phyloP scores from a whole-genome alignment of 2,329 filamentous ascomycete species.

The Phialemoniopsis sp. region DNA sequence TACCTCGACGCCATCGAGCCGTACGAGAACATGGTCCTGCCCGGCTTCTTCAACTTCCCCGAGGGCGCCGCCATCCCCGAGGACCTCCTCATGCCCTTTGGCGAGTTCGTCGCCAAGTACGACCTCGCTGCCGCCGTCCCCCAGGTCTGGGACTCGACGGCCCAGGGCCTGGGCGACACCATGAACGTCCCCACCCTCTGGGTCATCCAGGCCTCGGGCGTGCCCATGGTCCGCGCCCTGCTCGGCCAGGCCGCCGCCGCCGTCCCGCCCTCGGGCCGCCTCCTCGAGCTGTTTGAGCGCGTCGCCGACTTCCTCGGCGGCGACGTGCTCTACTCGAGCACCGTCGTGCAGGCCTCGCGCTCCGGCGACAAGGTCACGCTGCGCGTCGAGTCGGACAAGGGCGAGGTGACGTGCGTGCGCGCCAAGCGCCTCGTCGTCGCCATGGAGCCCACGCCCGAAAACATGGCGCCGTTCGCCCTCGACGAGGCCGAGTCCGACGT shows the following conservation, averaged over 20 bases:
- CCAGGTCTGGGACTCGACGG: conserved; percentile 11
- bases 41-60: conserved; percentile 5
- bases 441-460: conserved; percentile 25
- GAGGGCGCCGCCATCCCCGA: conserved; percentile 26
- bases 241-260: conserved; percentile 11
- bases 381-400: background rate
- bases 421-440: conserved; percentile 29
- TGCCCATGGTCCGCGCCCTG: conserved; percentile 15
- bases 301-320: conserved; percentile 9
- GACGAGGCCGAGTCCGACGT: conserved; percentile 20
- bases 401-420: conserved; percentile 2
- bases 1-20: conserved; percentile 10
- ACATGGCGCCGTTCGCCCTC: conserved; percentile 24
- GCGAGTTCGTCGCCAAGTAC: conserved; percentile 36
- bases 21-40: conserved; percentile 30
- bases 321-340: conserved; percentile 16
- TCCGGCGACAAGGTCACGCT: conserved; percentile 4
- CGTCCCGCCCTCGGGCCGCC: conserved; percentile 12
- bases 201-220: conserved; percentile 8
- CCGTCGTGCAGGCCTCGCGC: conserved; percentile 8
- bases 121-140: conserved; percentile 27
- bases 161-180: conserved; percentile 12
- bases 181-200: conserved; percentile 11
- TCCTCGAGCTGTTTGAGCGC: conserved; percentile 12
- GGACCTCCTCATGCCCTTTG: conserved; percentile 35